Conservation (phyloP, 139 green algal genomes). For the Chlamydomonas sp. region DNA sequence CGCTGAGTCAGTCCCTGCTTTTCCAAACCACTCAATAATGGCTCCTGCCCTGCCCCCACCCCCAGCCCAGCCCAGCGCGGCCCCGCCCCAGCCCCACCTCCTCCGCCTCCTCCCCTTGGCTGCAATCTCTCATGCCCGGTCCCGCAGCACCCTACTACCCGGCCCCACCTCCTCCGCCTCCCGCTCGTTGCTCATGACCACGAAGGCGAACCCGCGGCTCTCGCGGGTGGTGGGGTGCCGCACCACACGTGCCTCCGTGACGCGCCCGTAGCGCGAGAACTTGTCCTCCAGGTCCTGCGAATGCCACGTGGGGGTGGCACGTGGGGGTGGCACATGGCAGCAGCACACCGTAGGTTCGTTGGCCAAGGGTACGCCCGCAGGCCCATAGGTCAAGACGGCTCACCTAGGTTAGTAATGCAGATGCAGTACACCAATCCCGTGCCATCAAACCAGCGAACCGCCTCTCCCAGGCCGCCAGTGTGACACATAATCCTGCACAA, state of each 20-base stretch:
- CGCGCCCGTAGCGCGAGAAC: slow-evolving; percentile 13
- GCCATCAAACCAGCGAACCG: not conserved
- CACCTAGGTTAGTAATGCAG: not conserved
- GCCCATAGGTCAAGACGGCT: not conserved
- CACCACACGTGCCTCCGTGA: slow-evolving; percentile 69
- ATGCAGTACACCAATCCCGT: not conserved
- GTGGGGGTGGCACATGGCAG: not conserved
- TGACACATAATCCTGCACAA: not conserved
- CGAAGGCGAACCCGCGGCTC: slow-evolving; percentile 71
- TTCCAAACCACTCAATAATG: too few relatives aligned
- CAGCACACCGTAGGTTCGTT: not conserved
- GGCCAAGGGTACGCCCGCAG: not conserved
- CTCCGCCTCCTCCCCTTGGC: not conserved
- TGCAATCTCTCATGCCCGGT: too few relatives aligned
- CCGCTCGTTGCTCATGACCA: slow-evolving; percentile 65
- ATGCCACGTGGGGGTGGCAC: not conserved
- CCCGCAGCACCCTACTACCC: too few relatives aligned
- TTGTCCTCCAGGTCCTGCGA: slow-evolving; percentile 21
- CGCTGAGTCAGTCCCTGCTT: too few relatives aligned
- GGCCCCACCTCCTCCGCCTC: slow-evolving; percentile 50
- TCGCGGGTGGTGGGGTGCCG: slow-evolving; percentile 62
- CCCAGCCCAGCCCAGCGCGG: too few relatives aligned
- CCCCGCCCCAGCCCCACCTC: not conserved
- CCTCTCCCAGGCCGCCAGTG: not conserved
- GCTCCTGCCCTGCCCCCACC: too few relatives aligned